A percentile compares a stretch with the other conserved stretches of the same genome.
phyloP scores from a whole-genome alignment of 768 basidiomycete species.

The Lactifluus piperatus region DNA sequence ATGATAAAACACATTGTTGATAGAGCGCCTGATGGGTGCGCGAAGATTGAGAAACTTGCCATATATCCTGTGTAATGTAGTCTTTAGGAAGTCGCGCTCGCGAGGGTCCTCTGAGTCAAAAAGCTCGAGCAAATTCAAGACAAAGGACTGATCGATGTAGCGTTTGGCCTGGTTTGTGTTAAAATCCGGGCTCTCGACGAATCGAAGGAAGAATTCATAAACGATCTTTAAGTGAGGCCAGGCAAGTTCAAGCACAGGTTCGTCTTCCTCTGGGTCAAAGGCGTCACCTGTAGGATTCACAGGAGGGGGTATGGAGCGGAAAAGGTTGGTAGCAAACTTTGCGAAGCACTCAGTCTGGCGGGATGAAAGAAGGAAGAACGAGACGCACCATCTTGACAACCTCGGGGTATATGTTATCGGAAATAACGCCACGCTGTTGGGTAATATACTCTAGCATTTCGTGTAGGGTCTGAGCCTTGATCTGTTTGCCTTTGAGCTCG shows the following conservation, averaged over 20 bases:
- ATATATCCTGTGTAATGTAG: constrained; percentile 96
- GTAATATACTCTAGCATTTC: constrained; percentile 99
- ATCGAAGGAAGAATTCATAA: constrained; percentile 99
- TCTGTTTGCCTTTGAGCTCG: constrained; percentile 95
- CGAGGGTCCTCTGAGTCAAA: constrained; percentile 99
- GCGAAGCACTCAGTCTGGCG: constrained; percentile 4
- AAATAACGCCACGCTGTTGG: constrained; percentile 91
- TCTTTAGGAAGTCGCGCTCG: constrained; percentile 98
- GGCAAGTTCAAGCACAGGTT: constrained; percentile 95
- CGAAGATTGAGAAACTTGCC: constrained; percentile 99
- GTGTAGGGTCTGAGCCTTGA: constrained; percentile 95
- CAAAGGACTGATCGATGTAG: constrained; percentile 93
- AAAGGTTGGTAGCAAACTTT: constrained; percentile 95
- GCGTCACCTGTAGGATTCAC: constrained; percentile 98
- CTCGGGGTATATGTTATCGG: constrained; percentile 96
- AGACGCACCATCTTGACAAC: constrained; percentile 89
- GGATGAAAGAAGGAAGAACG: constrained; percentile 9
- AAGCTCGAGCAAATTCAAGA: constrained; percentile 91
- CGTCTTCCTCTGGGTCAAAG: constrained; percentile 99
- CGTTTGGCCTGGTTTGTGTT: constrained; percentile 97
- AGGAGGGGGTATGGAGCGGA: constrained; percentile 98
- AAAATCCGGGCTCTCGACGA: constrained; percentile 96
- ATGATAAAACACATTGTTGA: constrained; percentile 99
- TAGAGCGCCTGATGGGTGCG: constrained; percentile 96
- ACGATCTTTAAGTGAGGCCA: constrained; percentile 99